Conservation (phyloP, 805 yeast species). For the Candida xiaguanensis region DNA sequence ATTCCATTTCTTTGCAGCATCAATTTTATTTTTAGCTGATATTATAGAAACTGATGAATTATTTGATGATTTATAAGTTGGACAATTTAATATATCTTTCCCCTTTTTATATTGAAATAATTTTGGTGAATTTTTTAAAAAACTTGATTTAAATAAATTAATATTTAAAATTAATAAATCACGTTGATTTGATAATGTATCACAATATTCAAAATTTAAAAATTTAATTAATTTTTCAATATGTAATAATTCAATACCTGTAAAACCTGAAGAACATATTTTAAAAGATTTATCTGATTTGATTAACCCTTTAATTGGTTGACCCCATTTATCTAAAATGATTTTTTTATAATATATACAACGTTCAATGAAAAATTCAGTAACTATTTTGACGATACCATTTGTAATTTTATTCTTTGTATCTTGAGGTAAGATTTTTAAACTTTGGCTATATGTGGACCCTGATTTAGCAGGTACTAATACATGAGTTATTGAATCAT, state of each 20-base stretch:
- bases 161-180: constrained; percentile 58
- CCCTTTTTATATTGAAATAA: constrained; percentile 33
- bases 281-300: constrained; percentile 20
- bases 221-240: constrained; percentile 56
- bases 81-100: constrained; percentile 31
- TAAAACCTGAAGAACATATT: constrained; percentile 67
- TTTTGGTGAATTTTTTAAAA: constrained; percentile 36
- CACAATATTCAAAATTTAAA: constrained; percentile 50
- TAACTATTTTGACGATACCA: constrained; percentile 37
- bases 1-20: constrained; percentile 54
- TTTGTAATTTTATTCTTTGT: constrained; percentile 20
- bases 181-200: constrained; percentile 45
- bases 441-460: constrained; percentile 21
- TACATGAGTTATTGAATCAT: constrained; percentile 27
- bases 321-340: constrained; percentile 60
- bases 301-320: constrained; percentile 41
- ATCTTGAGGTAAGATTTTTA: constrained; percentile 21
- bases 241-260: constrained; percentile 74
- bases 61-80: constrained; percentile 20
- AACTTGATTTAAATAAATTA: constrained; percentile 38
- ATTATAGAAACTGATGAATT: constrained; percentile 28
- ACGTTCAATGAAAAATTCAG: constrained; percentile 83
- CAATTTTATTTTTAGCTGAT: constrained; percentile 51
- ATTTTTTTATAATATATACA: constrained; percentile 54
- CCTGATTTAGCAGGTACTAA: constrained; percentile 30